Percentiles rank a stretch among this genome's conserved stretches.
Evolutionary conservation across 1,139 yeast species (phyloP).

Genomic region (Pichia sp.): DNA sequence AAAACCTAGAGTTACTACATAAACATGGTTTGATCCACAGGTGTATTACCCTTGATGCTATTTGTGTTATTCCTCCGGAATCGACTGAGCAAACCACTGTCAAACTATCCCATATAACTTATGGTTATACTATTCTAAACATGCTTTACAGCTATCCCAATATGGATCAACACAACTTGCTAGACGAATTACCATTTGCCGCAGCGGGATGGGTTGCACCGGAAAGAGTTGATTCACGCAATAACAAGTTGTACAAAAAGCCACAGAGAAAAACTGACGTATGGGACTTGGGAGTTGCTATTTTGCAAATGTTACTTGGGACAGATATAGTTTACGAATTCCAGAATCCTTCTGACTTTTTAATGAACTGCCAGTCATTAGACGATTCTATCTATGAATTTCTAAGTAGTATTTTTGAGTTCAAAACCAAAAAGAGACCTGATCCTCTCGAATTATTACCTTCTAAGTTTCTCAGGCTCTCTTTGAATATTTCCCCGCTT

Average conservation of each 20-base stretch:
- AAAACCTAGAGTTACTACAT: slow-evolving; percentile 77
- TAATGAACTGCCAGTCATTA: slow-evolving; percentile 36
- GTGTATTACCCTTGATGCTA: slow-evolving; percentile 54
- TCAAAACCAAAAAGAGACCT: slow-evolving; percentile 64
- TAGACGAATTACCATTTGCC: slow-evolving; percentile 22
- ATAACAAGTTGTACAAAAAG: slow-evolving; percentile 25
- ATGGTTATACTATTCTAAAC: slow-evolving; percentile 57
- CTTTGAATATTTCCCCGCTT: slow-evolving; percentile 34
- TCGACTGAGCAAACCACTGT: slow-evolving; percentile 51
- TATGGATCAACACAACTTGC: slow-evolving; percentile 17
- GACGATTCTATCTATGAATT: slow-evolving; percentile 59
- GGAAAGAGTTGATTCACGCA: slow-evolving; percentile 42
- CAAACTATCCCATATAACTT: slow-evolving; percentile 62
- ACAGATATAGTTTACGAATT: slow-evolving; percentile 45
- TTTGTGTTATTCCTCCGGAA: slow-evolving; percentile 42
- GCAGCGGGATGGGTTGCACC: slow-evolving; percentile 65
- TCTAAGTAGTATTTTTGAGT: slow-evolving; percentile 55
- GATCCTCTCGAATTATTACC: slow-evolving; percentile 81
- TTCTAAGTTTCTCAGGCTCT: slow-evolving; percentile 70
- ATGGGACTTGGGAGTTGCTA: slow-evolving; percentile 83
- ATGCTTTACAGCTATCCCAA: slow-evolving; percentile 52
- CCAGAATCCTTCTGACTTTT: slow-evolving; percentile 55
- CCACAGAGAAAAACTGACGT: slow-evolving; percentile 81
- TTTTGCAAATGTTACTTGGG: slow-evolving; percentile 68
- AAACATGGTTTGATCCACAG: slow-evolving; percentile 75